Conservation (phyloP, 129 eudicot species). For the sunflower (Helianthus annuus) region DNA sequence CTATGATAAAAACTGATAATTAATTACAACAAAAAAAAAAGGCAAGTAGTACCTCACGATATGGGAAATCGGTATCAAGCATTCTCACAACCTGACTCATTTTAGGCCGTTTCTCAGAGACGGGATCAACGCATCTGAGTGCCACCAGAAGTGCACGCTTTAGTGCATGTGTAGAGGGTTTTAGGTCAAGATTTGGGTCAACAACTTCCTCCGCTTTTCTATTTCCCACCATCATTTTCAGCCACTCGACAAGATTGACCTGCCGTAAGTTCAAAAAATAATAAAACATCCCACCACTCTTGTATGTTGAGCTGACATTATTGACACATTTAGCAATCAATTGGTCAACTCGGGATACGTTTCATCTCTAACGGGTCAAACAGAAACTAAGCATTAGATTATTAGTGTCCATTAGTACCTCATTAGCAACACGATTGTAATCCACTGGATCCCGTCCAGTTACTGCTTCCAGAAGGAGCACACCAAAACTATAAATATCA, state of each 20-base stretch:
- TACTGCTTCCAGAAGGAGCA: slow-evolving; percentile 72
- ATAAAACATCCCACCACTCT: neutral
- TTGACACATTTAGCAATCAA: neutral
- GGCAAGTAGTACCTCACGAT: slow-evolving; percentile 71
- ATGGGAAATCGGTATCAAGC: slow-evolving; percentile 84
- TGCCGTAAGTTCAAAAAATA: slow-evolving; percentile 23
- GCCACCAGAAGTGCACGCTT: slow-evolving; percentile 94
- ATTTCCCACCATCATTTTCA: slow-evolving; percentile 84
- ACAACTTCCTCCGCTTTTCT: slow-evolving; percentile 92
- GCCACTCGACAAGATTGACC: slow-evolving; percentile 99
- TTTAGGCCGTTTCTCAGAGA: slow-evolving; percentile 81
- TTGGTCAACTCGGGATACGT: neutral
- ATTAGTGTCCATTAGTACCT: slow-evolving; percentile 46
- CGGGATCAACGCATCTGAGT: slow-evolving; percentile 93
- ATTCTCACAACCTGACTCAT: slow-evolving; percentile 96
- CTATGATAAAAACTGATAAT: neutral
- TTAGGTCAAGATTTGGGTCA: slow-evolving; percentile 73
- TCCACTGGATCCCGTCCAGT: slow-evolving; percentile 98
- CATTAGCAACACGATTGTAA: slow-evolving; percentile 80
- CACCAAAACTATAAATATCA: slow-evolving; percentile 94
- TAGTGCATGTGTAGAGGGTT: slow-evolving; percentile 81
- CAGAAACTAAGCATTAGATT: neutral
- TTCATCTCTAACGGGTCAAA: neutral
- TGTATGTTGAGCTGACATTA: neutral
- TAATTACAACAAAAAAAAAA: neutral